These are phyloP conservation scores for Cyberlindnera nakhonratchasimensis DNA, from an alignment of 805 yeast species.

Conservation along the genomic window DNA sequence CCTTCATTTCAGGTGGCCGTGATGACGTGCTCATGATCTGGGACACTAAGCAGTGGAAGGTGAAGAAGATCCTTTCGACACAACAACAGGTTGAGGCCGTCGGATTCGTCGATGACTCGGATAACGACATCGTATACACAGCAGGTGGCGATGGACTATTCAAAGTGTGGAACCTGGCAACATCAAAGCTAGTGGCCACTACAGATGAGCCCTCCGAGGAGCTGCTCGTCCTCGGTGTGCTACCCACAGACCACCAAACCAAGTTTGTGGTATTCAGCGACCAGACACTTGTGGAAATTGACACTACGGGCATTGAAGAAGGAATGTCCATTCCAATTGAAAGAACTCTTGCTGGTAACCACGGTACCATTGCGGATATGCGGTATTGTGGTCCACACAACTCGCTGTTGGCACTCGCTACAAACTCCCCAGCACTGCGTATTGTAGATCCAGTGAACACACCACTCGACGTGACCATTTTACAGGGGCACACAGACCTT, in stretches of 20 bases:
- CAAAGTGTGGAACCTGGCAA: conserved; percentile 56
- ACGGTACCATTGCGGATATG: conserved; percentile 92
- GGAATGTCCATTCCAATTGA: conserved; percentile 38
- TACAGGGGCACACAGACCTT: conserved; percentile 83
- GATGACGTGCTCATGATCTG: conserved; percentile 71
- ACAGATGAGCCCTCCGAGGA: conserved; percentile 64
- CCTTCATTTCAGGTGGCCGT: conserved; percentile 81
- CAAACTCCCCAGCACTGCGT: conserved; percentile 87
- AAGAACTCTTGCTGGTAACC: conserved; percentile 81
- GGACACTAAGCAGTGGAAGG: conserved; percentile 50
- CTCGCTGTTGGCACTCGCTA: conserved; percentile 73
- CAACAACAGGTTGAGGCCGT: conserved; percentile 69
- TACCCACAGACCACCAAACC: conserved; percentile 35
- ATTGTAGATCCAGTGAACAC: conserved; percentile 57
- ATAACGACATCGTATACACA: conserved; percentile 51
- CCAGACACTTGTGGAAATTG: conserved; percentile 66
- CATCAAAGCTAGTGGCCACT: conserved; percentile 50
- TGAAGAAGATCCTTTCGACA: conserved; percentile 65
- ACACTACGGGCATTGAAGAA: conserved; percentile 31
- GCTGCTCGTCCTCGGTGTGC: conserved; percentile 60
- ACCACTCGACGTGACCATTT: conserved; percentile 58
- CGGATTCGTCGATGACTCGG: conserved; percentile 69
- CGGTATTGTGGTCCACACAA: conserved; percentile 64
- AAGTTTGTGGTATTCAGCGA: conserved; percentile 68
- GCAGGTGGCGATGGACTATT: conserved; percentile 79